Conservation (phyloP, 176 grass and related monocot genomes). For the Oryza coarctata region DNA sequence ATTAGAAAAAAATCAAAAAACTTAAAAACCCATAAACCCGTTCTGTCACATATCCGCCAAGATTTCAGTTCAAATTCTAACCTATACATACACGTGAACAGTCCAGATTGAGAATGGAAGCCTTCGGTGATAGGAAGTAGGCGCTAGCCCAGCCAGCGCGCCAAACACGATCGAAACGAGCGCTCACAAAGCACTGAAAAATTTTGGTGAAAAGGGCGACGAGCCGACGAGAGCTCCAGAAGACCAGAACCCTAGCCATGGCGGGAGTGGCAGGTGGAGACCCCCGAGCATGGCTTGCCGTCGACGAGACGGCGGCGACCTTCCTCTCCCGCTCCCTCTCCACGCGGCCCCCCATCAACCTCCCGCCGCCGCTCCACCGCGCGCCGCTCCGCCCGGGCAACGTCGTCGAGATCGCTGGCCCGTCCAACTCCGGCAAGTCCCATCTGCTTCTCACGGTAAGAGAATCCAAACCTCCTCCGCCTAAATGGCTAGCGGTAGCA, state of each 20-base stretch:
- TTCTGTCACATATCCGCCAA: too few species aligned
- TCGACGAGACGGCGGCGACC: slow-evolving; percentile 62
- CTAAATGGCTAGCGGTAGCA: not conserved
- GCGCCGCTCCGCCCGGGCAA: slow-evolving; percentile 79
- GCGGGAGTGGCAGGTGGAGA: slow-evolving; percentile 26
- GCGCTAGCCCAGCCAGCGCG: not conserved
- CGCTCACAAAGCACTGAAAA: slow-evolving; percentile 8
- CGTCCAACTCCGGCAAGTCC: slow-evolving; percentile 83
- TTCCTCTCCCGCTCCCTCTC: slow-evolving; percentile 63
- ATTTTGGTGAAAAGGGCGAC: not conserved
- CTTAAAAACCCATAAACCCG: too few species aligned
- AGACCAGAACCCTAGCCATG: slow-evolving; percentile 55
- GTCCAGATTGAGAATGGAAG: too few species aligned
- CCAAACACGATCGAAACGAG: slow-evolving; percentile 1
- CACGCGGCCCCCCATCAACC: slow-evolving; percentile 60
- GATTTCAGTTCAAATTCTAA: too few species aligned
- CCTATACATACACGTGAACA: too few species aligned
- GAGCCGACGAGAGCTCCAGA: slow-evolving; percentile 6
- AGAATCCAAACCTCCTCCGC: not conserved
- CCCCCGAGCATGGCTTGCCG: slow-evolving; percentile 56
- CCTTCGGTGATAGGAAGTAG: too few species aligned
- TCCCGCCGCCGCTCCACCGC: slow-evolving; percentile 80
- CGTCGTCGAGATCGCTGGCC: slow-evolving; percentile 85
- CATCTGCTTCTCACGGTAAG: slow-evolving; percentile 78
- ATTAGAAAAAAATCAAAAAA: too few species aligned